Conservation (phyloP, 2,329 filamentous ascomycete genomes). For the Neurospora sp. region DNA sequence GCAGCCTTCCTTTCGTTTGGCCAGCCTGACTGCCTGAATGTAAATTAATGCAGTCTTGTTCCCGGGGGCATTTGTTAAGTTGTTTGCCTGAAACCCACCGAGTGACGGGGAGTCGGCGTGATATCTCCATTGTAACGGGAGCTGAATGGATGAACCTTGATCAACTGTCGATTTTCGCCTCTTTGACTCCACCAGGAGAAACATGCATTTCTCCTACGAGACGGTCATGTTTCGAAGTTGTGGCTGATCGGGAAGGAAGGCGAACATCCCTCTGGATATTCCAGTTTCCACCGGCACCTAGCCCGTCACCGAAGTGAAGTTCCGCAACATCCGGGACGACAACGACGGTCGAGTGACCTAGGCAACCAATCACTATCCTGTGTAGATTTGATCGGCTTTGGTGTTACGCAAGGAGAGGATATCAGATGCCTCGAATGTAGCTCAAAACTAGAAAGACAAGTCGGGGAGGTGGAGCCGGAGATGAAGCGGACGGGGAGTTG, state of each 20-base stretch:
- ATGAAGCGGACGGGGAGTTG: not conserved
- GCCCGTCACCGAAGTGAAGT: not conserved
- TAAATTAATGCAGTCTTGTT: not conserved
- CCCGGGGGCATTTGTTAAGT: not conserved
- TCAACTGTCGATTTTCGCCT: not conserved
- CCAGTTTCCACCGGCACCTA: not conserved
- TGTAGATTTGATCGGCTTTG: not conserved
- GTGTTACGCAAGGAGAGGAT: not conserved
- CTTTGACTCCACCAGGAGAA: not conserved
- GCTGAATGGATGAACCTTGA: not conserved
- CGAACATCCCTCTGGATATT: not conserved
- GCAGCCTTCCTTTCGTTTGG: not conserved
- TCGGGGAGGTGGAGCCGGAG: not conserved
- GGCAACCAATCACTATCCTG: not conserved
- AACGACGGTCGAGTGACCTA: not conserved
- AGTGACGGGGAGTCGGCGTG: not conserved
- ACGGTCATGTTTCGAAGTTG: not conserved
- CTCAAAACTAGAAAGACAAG: not conserved
- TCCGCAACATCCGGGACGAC: not conserved
- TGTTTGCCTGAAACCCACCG: not conserved
- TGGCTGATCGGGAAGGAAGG: not conserved
- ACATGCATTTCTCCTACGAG: not conserved
- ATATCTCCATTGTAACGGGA: not conserved
- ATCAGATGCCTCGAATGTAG: not conserved
- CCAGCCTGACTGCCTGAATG: not conserved